Conservation (phyloP, 768 basidiomycete species). For the Pluteus cervinus region DNA sequence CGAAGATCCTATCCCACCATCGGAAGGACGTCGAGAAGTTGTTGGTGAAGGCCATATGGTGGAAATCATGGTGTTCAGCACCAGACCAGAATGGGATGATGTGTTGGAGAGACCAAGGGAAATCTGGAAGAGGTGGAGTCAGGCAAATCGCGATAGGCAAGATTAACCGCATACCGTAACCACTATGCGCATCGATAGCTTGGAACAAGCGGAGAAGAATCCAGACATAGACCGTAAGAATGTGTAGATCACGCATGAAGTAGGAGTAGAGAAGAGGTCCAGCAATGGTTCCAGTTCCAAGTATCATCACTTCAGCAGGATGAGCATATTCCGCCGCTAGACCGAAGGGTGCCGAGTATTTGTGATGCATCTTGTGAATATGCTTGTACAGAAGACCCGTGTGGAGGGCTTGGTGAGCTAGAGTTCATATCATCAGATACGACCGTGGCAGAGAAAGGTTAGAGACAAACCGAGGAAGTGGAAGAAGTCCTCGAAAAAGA, state of each 20-base stretch:
- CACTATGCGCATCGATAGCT: conserved; percentile 94
- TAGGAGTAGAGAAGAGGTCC: conserved; percentile 86
- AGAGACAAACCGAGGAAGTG: conserved; percentile 70
- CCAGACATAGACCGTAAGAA: conserved; percentile 92
- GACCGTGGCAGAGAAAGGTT: not conserved
- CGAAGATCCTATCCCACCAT: conserved; percentile 86
- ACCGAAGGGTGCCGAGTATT: conserved; percentile 95
- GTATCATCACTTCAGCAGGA: conserved; percentile 92
- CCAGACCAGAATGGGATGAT: conserved; percentile 95
- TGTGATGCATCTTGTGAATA: conserved; percentile 97
- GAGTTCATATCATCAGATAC: not conserved
- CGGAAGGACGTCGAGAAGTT: conserved; percentile 94
- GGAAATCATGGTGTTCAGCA: conserved; percentile 97
- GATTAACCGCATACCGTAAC: conserved; percentile 63
- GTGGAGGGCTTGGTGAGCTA: conserved; percentile 88
- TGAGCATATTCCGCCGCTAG: conserved; percentile 98
- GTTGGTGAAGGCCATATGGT: conserved; percentile 94
- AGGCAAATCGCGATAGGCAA: too few relatives aligned
- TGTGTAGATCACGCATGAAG: conserved; percentile 75
- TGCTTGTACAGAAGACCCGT: conserved; percentile 80
- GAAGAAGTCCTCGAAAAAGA: conserved; percentile 94
- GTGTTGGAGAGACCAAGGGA: conserved; percentile 95
- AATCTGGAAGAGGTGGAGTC: too few relatives aligned
- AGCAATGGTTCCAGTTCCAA: conserved; percentile 85
- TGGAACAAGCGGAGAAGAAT: conserved; percentile 93